Conservation (phyloP, 2,329 filamentous ascomycete species). For the Camptophora hylomeconis region DNA sequence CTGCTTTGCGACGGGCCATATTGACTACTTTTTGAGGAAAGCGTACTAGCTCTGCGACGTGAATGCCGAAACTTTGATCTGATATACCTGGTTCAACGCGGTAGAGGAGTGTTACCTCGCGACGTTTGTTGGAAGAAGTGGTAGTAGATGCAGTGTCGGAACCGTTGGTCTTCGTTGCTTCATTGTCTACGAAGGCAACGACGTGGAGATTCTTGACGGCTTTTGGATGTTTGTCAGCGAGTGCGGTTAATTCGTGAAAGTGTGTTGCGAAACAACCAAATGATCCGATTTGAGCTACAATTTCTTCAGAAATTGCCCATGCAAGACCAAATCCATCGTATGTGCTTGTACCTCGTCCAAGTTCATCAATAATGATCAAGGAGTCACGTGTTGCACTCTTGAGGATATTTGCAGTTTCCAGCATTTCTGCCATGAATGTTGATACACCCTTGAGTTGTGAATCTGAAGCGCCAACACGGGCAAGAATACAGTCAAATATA, state of each 20-base stretch:
- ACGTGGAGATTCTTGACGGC: slow-evolving; percentile 92
- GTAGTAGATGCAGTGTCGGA: slow-evolving; percentile 24
- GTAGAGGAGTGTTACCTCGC: slow-evolving; percentile 88
- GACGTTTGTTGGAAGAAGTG: slow-evolving; percentile 40
- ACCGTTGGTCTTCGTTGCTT: slow-evolving; percentile 21
- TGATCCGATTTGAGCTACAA: slow-evolving; percentile 86
- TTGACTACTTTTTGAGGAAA: slow-evolving; percentile 96
- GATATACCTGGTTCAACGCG: slow-evolving; percentile 92
- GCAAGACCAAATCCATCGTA: slow-evolving; percentile 98
- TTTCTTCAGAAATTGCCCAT: slow-evolving; percentile 97
- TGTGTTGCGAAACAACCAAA: slow-evolving; percentile 95
- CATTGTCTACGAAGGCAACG: slow-evolving; percentile 69
- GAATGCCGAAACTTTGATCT: slow-evolving; percentile 95
- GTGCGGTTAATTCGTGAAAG: slow-evolving; percentile 91
- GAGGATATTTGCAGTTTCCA: slow-evolving; percentile 95
- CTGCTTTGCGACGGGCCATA: slow-evolving; percentile 98
- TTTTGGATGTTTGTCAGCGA: slow-evolving; percentile 65
- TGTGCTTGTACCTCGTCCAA: slow-evolving; percentile 90
- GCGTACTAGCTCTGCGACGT: slow-evolving; percentile 89
- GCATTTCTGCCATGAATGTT: slow-evolving; percentile 99
- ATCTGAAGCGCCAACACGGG: slow-evolving; percentile 88
- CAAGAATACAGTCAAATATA: slow-evolving; percentile 93
- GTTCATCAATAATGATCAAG: slow-evolving; percentile 95
- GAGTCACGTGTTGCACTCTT: slow-evolving; percentile 93
- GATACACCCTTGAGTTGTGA: slow-evolving; percentile 95